Evolutionary conservation across 352 stramenopile species (phyloP).

Genomic region (Globisporangium acanthophoron): DNA sequence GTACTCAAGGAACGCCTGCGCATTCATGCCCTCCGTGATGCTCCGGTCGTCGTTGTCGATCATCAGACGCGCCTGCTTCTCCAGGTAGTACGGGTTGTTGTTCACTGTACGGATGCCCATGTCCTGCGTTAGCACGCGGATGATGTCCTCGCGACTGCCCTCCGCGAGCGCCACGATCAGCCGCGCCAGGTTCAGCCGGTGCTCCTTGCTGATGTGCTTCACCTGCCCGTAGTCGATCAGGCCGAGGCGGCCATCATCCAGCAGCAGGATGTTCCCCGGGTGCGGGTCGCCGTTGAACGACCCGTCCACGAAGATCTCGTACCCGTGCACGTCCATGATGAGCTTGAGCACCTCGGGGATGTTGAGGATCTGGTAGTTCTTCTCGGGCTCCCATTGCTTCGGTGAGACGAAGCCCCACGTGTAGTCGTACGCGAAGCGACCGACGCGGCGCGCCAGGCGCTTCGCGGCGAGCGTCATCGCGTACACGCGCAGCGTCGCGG

Average conservation of each 20-base stretch:
- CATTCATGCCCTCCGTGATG: constrained; percentile 81
- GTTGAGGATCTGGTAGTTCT: constrained; percentile 63
- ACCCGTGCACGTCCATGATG: constrained; percentile 87
- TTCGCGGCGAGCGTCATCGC: constrained; percentile 37
- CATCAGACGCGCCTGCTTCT: constrained; percentile 81
- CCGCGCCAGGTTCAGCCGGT: constrained; percentile 68
- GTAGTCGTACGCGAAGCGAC: constrained; percentile 70
- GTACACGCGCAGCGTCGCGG: constrained; percentile 53
- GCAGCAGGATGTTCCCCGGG: constrained; percentile 88
- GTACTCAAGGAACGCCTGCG: constrained; percentile 82
- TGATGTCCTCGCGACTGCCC: constrained; percentile 66
- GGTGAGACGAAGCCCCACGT: constrained; percentile 77
- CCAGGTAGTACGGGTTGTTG: constrained; percentile 77
- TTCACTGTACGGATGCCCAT: constrained; percentile 75
- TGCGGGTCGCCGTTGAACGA: constrained; percentile 91
- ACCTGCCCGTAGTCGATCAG: constrained; percentile 93
- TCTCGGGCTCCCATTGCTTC: constrained; percentile 30
- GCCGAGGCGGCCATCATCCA: constrained; percentile 85
- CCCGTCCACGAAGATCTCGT: constrained; percentile 91
- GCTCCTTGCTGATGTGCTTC: constrained; percentile 73
- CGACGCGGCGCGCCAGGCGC: constrained; percentile 28
- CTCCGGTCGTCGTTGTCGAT: constrained; percentile 82
- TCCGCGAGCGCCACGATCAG: constrained; percentile 82
- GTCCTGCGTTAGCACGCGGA: constrained; percentile 64
- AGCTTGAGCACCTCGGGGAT: constrained; percentile 80